Percentiles rank a stretch among this genome's conserved stretches.
phyloP scores from a whole-genome alignment of 805 yeast genomes.

The Candida dajiaensis region DNA sequence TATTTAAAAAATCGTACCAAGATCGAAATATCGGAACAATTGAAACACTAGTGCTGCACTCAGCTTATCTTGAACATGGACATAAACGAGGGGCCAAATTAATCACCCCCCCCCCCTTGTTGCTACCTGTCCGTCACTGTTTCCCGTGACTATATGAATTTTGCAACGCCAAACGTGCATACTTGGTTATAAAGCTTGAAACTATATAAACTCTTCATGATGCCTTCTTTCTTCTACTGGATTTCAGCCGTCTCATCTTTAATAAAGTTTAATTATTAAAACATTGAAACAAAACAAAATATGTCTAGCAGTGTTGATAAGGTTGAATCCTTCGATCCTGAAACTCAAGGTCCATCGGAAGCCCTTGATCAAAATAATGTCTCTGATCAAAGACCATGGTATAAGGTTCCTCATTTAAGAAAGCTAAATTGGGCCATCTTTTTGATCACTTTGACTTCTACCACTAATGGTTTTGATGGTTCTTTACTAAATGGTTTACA shows the following conservation, averaged over 20 bases:
- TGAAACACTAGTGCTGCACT: background rate
- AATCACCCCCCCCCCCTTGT: background rate
- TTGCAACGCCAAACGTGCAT: no score
- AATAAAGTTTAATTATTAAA: no score
- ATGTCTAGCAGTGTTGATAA: background rate
- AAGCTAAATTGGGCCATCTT: slow-evolving; percentile 31
- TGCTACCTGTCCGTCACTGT: no score
- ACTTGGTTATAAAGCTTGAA: no score
- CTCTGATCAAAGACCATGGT: slow-evolving; percentile 25
- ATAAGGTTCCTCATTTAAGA: slow-evolving; percentile 30
- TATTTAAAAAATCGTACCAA: no score
- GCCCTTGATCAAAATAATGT: background rate
- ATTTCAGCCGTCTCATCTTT: no score
- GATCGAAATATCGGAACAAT: background rate
- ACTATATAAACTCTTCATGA: no score
- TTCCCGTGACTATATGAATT: no score
- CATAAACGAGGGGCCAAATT: no score
- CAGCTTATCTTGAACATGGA: no score
- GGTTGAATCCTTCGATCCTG: background rate
- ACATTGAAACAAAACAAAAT: no score
- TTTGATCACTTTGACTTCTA: slow-evolving; percentile 38
- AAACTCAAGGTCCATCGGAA: background rate
- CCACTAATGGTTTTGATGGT: slow-evolving; percentile 42
- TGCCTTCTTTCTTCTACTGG: no score
- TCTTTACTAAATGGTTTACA: slow-evolving; percentile 46